Evolutionary conservation across 371 early-diverging fungal genomes (phyloP), one percentile per base, ranked within the genome.

Genomic region (Lichtheimia corymbifera): DNA sequence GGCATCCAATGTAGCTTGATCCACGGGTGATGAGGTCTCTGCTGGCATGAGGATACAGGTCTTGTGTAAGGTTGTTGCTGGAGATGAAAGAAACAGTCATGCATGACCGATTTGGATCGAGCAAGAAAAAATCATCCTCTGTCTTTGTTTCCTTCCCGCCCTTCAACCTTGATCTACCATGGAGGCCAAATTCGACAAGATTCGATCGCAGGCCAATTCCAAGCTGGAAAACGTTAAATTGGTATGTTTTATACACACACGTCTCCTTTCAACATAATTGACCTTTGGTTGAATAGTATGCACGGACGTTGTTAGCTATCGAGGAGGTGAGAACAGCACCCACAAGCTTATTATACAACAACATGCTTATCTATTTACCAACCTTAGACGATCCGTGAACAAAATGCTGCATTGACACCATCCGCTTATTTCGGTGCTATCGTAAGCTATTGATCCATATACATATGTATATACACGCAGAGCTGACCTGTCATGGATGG

Each of bases 341-440:
- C 2, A 40, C 3, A 18, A 55, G 5, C 22, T 2, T 22, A 22
- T 22, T 9, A 20, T 22, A 27, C 22, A 50, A 43, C 20, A 47
- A 20, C 52, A 51, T 22, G 12, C 2, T 18, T 14, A 14, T 3
- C 15, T n/a, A 15, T 22, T 17, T 20, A 47, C 18, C 18, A 45
- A 20, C 13, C 17, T 14, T 77, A 86, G 79, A 92, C 93, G 24
- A 86, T 97, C 58, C 72, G 70, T 42, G 93, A 93, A 67, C 89
- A 93, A 67, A 74, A 80, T 55, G 88, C 83, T 25, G 61, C 74
- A 27, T 73, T 84, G 25, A 80, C 77, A 17, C 90, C 97, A 4
- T 81, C 91, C 22, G 90, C 94, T 22, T 97, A 96, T 73, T 96
- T 95, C 82, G 93, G 90, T 30, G 90, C 92, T 17, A 79, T 96